Conservation (phyloP, 2,329 filamentous ascomycete genomes). For the Xylariaceae sp. region DNA sequence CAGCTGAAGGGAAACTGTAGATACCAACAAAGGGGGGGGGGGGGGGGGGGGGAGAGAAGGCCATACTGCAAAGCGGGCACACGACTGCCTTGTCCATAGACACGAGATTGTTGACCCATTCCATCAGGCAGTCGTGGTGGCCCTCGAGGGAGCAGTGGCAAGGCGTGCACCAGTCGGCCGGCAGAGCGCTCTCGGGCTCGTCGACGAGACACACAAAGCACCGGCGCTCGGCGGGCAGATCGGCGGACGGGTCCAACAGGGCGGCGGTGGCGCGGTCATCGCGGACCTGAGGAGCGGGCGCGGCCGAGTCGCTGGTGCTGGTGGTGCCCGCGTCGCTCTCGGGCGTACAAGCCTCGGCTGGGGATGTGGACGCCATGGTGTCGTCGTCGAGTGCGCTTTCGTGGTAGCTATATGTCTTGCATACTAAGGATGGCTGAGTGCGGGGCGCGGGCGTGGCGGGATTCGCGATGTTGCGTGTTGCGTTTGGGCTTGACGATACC, state of each 20-base stretch:
- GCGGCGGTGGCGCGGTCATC: slow-evolving; percentile 5
- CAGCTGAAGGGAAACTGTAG: too few relatives aligned
- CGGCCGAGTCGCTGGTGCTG: slow-evolving; percentile 1
- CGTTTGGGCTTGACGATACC: too few relatives aligned
- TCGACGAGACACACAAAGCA: slow-evolving; percentile 60
- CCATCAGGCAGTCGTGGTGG: slow-evolving; percentile 72
- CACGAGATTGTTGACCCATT: slow-evolving; percentile 91
- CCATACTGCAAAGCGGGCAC: slow-evolving; percentile 92
- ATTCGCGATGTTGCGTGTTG: too few relatives aligned
- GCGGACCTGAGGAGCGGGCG: not conserved
- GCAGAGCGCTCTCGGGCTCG: slow-evolving; percentile 39
- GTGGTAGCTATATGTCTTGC: too few relatives aligned
- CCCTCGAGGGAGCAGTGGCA: slow-evolving; percentile 87
- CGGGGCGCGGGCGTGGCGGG: too few relatives aligned
- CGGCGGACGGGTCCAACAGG: slow-evolving; percentile 3
- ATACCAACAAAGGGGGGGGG: too few relatives aligned
- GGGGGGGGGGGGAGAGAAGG: too few relatives aligned
- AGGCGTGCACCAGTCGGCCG: slow-evolving; percentile 68
- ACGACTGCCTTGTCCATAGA: slow-evolving; percentile 56
- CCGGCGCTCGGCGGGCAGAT: slow-evolving; percentile 26
- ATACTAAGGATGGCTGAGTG: too few relatives aligned
- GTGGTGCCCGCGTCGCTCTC: too few relatives aligned
- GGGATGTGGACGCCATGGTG: too few relatives aligned
- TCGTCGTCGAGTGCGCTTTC: too few relatives aligned
- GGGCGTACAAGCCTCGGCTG: too few relatives aligned